phyloP scores from a whole-genome alignment of 768 basidiomycete genomes.

The Chalciporus sphaerocephalus region DNA sequence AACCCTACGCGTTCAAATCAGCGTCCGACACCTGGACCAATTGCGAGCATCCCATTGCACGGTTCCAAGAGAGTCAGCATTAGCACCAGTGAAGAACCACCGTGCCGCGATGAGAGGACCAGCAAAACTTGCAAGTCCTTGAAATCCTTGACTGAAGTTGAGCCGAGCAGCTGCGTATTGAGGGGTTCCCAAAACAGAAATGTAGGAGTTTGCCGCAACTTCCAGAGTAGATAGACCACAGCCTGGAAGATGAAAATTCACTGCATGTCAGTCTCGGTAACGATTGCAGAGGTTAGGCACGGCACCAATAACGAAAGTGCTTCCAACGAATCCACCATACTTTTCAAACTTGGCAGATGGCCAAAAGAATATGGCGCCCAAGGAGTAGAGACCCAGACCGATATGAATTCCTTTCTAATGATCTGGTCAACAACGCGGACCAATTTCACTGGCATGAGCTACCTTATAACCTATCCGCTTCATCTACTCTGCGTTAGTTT shows the following conservation, averaged over 20 bases:
- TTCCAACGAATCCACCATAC: constrained; percentile 71
- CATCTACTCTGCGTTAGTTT: constrained; percentile 40
- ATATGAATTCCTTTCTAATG: constrained; percentile 56
- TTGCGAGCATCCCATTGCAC: constrained; percentile 52
- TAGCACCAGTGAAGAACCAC: constrained; percentile 68
- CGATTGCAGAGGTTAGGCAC: not conserved
- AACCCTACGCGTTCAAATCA: constrained; percentile 38
- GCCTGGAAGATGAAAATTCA: constrained; percentile 30
- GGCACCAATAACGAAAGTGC: constrained; percentile 65
- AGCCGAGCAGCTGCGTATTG: constrained; percentile 71
- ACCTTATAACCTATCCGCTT: constrained; percentile 64
- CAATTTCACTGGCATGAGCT: not conserved
- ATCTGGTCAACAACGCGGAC: not conserved
- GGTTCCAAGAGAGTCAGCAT: constrained; percentile 56
- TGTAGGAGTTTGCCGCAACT: constrained; percentile 79
- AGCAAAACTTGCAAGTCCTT: constrained; percentile 68
- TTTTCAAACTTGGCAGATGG: constrained; percentile 63
- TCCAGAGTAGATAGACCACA: constrained; percentile 66
- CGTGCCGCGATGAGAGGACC: constrained; percentile 72
- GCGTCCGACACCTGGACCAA: not conserved
- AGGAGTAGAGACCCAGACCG: constrained; percentile 53
- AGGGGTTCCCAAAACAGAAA: constrained; percentile 61
- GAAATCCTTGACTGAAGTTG: constrained; percentile 78
- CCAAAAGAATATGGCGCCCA: constrained; percentile 77
- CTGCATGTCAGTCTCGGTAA: not conserved